Evolutionary conservation across 2,329 filamentous ascomycete species (phyloP).

Genomic region (Aspergillus eucalypticola): DNA sequence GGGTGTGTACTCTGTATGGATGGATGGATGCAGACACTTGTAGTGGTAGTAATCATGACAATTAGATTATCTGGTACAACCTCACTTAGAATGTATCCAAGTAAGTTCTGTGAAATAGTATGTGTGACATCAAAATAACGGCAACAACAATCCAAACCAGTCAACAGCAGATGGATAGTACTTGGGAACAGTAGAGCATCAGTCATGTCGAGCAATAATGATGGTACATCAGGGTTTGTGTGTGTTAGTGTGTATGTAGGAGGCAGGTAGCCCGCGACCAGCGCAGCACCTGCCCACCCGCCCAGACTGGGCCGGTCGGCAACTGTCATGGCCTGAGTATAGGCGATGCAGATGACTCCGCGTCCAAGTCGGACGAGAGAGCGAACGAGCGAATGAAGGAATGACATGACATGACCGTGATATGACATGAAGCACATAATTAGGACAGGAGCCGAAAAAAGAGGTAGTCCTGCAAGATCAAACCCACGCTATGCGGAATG

Average conservation of each 20-base stretch:
- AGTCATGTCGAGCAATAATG: slow-evolving; percentile 6
- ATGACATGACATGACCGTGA: slow-evolving; percentile 22
- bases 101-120: neutral
- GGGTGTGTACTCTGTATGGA: too few relatives aligned
- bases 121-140: neutral
- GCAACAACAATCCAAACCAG: neutral
- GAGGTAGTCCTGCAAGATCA: slow-evolving; percentile 13
- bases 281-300: neutral
- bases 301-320: slow-evolving; percentile 1
- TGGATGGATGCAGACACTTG: neutral
- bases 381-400: slow-evolving; percentile 16
- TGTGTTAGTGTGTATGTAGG: neutral
- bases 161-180: neutral
- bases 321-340: neutral
- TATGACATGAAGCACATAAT: slow-evolving; percentile 4
- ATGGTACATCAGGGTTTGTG: neutral
- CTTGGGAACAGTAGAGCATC: neutral
- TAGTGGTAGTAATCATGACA: neutral
- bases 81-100: neutral
- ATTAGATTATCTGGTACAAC: neutral
- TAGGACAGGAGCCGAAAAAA: neutral
- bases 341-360: neutral
- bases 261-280: neutral
- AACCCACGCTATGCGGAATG: slow-evolving; percentile 37
- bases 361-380: neutral